These are phyloP conservation scores for Alternaria sp. DNA, from an alignment of 2,329 filamentous ascomycete genomes.

Conservation along the genomic window DNA sequence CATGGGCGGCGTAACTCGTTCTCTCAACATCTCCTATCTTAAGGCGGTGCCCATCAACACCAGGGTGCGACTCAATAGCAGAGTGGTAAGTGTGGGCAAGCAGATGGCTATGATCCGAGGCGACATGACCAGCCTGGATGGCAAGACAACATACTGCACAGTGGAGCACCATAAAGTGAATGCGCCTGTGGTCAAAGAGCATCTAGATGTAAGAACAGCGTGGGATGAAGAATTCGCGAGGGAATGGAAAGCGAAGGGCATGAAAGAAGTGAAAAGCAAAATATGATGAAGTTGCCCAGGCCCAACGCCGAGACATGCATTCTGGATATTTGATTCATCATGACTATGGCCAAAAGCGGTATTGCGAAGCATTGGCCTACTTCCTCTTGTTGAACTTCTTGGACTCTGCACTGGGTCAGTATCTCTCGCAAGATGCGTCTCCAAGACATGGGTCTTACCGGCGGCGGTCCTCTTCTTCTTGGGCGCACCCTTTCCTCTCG, in stretches of 20 bases:
- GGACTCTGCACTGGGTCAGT: conserved; percentile 46
- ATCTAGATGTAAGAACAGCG: conserved; percentile 49
- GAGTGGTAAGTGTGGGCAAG: conserved; percentile 57
- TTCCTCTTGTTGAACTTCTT: conserved; percentile 59
- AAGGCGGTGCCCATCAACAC: conserved; percentile 58
- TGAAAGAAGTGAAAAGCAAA: conserved; percentile 26
- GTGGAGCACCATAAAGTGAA: conserved; percentile 64
- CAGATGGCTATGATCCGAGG: conserved; percentile 63
- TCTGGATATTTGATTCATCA: conserved; percentile 20
- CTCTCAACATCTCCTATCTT: conserved; percentile 61
- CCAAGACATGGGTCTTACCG: conserved; percentile 45
- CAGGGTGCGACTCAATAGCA: conserved; percentile 54
- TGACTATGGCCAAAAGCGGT: background rate
- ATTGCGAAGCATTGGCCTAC: conserved; percentile 22
- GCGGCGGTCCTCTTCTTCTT: conserved; percentile 81
- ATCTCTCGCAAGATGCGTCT: background rate
- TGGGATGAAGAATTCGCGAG: conserved; percentile 57
- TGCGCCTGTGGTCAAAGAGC: conserved; percentile 51
- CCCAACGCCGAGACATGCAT: background rate
- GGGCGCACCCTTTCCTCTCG: conserved; percentile 83
- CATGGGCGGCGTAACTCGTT: conserved; percentile 60
- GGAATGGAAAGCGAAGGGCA: conserved; percentile 29
- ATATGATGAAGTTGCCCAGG: conserved; percentile 16
- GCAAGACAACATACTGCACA: conserved; percentile 58
- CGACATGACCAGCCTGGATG: conserved; percentile 60